These are phyloP conservation scores for Fusarium sp. DNA, from an alignment of 2,329 filamentous ascomycete genomes.

Conservation along the genomic window DNA sequence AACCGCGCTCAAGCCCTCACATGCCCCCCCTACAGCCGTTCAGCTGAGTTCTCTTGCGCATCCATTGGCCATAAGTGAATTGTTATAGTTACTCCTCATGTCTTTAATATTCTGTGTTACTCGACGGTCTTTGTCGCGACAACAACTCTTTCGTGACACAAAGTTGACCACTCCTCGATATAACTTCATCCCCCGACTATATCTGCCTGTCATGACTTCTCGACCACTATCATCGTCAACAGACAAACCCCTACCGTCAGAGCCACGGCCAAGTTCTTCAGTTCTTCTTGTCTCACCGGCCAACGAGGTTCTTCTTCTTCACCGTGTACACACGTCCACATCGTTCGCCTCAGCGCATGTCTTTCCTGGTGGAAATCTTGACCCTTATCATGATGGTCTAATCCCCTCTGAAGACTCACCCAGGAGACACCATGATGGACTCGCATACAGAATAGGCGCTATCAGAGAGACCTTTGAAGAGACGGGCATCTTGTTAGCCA, in stretches of 20 bases:
- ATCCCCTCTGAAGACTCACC: constrained; percentile 59
- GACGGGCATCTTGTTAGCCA: constrained; percentile 85
- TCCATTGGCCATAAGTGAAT: not conserved
- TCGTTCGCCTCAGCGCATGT: constrained; percentile 94
- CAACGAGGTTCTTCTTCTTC: constrained; percentile 89
- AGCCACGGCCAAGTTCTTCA: constrained; percentile 75
- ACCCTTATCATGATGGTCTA: constrained; percentile 78
- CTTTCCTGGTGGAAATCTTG: constrained; percentile 91
- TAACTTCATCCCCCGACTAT: constrained; percentile 3
- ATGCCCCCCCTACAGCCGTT: constrained; percentile 4
- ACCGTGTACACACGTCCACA: constrained; percentile 82
- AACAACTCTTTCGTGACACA: constrained; percentile 2
- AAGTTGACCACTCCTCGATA: not conserved
- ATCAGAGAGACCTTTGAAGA: constrained; percentile 96
- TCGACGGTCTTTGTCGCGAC: constrained; percentile 24
- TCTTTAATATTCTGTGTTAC: constrained; percentile 17
- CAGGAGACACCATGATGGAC: constrained; percentile 75
- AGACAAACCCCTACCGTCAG: constrained; percentile 45
- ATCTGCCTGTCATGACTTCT: constrained; percentile 25
- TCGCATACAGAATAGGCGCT: constrained; percentile 82
- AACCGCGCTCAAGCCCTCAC: constrained; percentile 28
- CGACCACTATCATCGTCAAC: constrained; percentile 17
- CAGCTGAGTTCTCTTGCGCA: not conserved
- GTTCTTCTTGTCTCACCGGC: constrained; percentile 85
- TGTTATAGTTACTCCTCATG: constrained; percentile 19